Conservation (phyloP, 345 rosid species). For the Dovyalis caffra region DNA sequence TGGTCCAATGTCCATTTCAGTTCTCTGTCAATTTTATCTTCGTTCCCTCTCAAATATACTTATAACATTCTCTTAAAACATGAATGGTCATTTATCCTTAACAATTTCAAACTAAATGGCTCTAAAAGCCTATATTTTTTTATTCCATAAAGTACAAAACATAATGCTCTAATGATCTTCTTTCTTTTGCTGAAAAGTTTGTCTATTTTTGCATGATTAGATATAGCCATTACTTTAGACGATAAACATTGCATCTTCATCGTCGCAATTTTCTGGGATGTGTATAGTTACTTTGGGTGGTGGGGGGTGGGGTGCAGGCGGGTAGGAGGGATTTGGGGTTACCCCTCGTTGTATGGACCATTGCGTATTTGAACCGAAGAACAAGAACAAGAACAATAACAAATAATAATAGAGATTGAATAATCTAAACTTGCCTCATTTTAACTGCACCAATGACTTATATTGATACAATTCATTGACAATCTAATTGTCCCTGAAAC, state of each 20-base stretch:
- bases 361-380: neutral
- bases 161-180: neutral
- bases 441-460: neutral
- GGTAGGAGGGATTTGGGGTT: too few relatives aligned
- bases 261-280: too few relatives aligned
- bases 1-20: too few relatives aligned
- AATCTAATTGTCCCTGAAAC: too few relatives aligned
- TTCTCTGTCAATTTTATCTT: too few relatives aligned
- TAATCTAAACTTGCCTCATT: neutral
- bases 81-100: neutral
- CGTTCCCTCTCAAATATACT: too few relatives aligned
- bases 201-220: neutral
- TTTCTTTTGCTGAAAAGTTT: neutral
- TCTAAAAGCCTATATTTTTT: neutral
- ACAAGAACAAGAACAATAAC: neutral
- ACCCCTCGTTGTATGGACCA: too few relatives aligned
- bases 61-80: too few relatives aligned
- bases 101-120: neutral
- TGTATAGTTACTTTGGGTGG: too few relatives aligned
- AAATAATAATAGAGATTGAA: neutral
- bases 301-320: too few relatives aligned
- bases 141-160: neutral
- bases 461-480: too few relatives aligned
- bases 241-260: too few relatives aligned
- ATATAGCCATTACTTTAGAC: neutral